phyloP scores from a whole-genome alignment of 2,329 filamentous ascomycete genomes.

The Pyrenochaeta sp. region DNA sequence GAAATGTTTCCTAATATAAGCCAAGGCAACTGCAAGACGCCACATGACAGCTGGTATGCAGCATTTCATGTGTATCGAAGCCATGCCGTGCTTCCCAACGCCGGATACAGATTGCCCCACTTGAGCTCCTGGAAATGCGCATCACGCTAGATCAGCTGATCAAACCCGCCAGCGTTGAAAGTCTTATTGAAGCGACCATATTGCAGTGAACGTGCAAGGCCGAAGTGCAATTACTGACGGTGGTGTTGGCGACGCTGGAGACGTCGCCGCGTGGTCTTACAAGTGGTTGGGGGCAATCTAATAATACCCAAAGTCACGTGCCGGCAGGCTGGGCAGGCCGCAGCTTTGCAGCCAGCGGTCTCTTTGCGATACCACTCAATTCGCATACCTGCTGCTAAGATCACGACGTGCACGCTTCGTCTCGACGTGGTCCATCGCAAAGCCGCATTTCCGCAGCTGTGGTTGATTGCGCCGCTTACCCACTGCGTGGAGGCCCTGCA shows the following conservation, averaged over 20 bases:
- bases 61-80: background rate
- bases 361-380: background rate
- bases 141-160: background rate
- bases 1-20: background rate
- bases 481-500: background rate
- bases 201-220: background rate
- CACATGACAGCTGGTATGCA: background rate
- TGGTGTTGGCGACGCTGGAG: background rate
- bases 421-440: slow-evolving; percentile 14
- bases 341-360: background rate
- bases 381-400: slow-evolving; percentile 10
- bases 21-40: too few species aligned
- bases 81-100: background rate
- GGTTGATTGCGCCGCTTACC: slow-evolving; percentile 15
- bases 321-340: slow-evolving; percentile 15
- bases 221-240: background rate
- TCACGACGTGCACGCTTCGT: background rate
- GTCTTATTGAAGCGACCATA: too few species aligned
- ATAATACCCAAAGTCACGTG: slow-evolving; percentile 22
- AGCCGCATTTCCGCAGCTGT: slow-evolving; percentile 13
- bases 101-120: background rate
- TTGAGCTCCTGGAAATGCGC: background rate
- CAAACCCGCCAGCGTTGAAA: background rate
- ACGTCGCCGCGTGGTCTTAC: background rate
- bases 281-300: slow-evolving; percentile 14